Evolutionary conservation across 1,284 basidiomycete species (phyloP), one percentile per base, ranked within the genome.

Genomic region (Ceratobasidium papillatum): DNA sequence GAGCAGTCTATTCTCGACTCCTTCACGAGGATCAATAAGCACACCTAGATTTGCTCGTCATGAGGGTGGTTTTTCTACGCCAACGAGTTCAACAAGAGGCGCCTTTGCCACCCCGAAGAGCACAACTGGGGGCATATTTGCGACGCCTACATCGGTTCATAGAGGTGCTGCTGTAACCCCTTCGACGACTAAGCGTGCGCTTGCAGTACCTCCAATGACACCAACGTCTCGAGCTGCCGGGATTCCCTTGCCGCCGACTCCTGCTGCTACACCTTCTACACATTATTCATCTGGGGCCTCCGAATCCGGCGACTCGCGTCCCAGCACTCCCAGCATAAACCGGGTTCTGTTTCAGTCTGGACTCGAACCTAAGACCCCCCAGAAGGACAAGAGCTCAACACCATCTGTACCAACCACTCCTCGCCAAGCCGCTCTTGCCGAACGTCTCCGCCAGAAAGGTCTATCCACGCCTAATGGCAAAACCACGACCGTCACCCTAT

Each of bases 341-440:
- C 65, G 74, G 3, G 68, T 71, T 12, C 56, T 71, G 11, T 71
- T 71, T 54, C 52, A 58, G 30, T 30, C 54, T 1, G 38, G 51
- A 7, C 32, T 59, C 27, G 54, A 71, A 22, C 68, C 68, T 36
- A 54, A 59, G 17, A 71, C 68, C 17, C 68, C 68, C 14, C 68
- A 54, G 3, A 71, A 27, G 22, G 68, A 71, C 27, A 75, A 68
- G 19, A 58, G 54, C 25, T 51, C 69, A 7, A 72, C 66, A 3
- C 63, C 75, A 27, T 61, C 75, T 27, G 74, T 66, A 0, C 77
- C 74, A 5, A 69, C 69, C 25, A 77, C 89, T 51, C 90, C 91
- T 54, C 87, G 92, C 58, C 87, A 92, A 52, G 87, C 90, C 77
- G 92, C 92, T 1, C 82, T 94, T 0, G 92, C 91, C 79, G 92